phyloP scores from a whole-genome alignment of 2,329 filamentous ascomycete genomes.

The Arthrinium phaeospermum region DNA sequence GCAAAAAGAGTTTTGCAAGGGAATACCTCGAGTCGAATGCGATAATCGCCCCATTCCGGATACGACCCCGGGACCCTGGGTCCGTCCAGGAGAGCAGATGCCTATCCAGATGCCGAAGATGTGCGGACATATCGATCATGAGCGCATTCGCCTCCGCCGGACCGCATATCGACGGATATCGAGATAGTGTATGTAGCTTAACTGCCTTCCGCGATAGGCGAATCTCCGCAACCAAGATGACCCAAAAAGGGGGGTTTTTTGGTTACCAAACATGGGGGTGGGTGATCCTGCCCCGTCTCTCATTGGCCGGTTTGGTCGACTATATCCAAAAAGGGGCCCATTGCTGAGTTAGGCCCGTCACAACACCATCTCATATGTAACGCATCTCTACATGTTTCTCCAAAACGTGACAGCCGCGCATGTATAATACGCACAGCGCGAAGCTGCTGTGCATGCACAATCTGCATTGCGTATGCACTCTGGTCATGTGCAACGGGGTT shows the following conservation, averaged over 20 bases:
- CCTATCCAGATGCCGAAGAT: neutral
- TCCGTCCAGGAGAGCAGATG: neutral
- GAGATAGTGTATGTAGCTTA: neutral
- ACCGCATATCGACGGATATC: neutral
- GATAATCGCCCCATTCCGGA: neutral
- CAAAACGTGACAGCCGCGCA: neutral
- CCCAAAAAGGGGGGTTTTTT: neutral
- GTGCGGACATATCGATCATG: neutral
- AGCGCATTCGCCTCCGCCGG: neutral
- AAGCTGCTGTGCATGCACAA: neutral
- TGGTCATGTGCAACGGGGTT: constrained; percentile 4
- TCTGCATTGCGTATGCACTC: neutral
- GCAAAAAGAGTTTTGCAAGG: neutral
- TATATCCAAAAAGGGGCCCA: neutral
- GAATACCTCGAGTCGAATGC: neutral
- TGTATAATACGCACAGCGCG: neutral
- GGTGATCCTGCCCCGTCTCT: neutral
- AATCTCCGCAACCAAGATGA: constrained; percentile 1
- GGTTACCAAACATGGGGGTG: neutral
- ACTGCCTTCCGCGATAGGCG: neutral
- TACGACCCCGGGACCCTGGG: neutral
- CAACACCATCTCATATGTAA: constrained; percentile 10
- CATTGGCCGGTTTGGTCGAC: neutral
- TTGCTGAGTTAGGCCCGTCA: neutral
- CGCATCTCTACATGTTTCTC: neutral